A percentile compares a stretch with the other conserved stretches of the same genome.
Evolutionary conservation across 805 yeast species (phyloP).

Genomic region (Candida corydali): DNA sequence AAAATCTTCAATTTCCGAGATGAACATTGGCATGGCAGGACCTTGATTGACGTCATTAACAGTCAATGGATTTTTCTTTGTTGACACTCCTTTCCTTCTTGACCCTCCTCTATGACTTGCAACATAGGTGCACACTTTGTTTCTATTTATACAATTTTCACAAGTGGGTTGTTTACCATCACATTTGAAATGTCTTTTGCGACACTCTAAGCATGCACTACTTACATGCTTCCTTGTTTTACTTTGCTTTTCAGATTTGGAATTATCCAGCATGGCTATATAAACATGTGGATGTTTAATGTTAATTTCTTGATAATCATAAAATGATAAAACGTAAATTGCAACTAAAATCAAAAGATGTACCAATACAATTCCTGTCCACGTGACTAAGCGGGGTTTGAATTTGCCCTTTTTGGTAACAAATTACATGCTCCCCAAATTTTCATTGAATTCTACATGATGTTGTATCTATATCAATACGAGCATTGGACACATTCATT

Average conservation of each 20-base stretch:
- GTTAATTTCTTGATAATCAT: too few relatives aligned
- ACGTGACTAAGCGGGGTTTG: constrained; percentile 1
- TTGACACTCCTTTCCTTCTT: constrained; percentile 44
- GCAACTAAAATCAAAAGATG: too few relatives aligned
- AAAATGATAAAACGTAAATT: background rate
- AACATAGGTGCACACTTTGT: constrained; percentile 43
- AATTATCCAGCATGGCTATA: constrained; percentile 1
- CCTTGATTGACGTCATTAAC: constrained; percentile 8
- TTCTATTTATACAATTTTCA: constrained; percentile 32
- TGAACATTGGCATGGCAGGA: constrained; percentile 11
- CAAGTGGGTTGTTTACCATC: constrained; percentile 47
- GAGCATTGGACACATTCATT: too few relatives aligned
- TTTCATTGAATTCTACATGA: too few relatives aligned
- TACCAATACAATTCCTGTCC: too few relatives aligned
- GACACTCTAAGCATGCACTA: constrained; percentile 47
- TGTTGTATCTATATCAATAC: too few relatives aligned
- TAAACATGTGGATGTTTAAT: too few relatives aligned
- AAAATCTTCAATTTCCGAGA: constrained; percentile 16
- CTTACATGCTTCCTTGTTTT: constrained; percentile 14
- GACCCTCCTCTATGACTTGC: constrained; percentile 54
- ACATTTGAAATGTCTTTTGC: constrained; percentile 48
- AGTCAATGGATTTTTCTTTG: constrained; percentile 5
- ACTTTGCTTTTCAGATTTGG: background rate
- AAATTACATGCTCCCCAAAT: too few relatives aligned
- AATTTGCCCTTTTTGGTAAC: too few relatives aligned